A percentile compares a stretch with the other conserved stretches of the same genome.
phyloP scores from a whole-genome alignment of 1,139 yeast genomes.

The Suhomyces bribrorum region DNA sequence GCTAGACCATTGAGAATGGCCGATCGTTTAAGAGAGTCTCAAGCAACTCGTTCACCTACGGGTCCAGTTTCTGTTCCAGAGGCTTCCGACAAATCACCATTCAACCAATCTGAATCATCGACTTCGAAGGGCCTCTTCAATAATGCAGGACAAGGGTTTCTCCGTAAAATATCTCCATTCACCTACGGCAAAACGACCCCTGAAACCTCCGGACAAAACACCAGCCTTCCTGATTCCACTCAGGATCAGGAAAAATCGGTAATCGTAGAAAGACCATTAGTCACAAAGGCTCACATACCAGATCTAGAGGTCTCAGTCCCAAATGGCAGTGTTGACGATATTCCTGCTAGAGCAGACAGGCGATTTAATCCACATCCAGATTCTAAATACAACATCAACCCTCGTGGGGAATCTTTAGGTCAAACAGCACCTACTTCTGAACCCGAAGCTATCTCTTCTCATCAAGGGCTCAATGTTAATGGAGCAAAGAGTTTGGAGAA shows the following conservation, averaged over 20 bases:
- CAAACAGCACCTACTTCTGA: background rate
- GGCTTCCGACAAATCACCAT: slow-evolving; percentile 2
- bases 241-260: background rate
- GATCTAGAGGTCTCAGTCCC: background rate
- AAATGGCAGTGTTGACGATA: background rate
- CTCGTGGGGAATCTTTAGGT: background rate
- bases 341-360: background rate
- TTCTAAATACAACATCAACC: background rate
- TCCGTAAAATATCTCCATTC: slow-evolving; percentile 19
- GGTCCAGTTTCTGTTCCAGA: slow-evolving; percentile 1
- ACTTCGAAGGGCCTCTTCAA: slow-evolving; percentile 7
- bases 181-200: slow-evolving; percentile 7
- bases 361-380: background rate
- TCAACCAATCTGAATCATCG: background rate
- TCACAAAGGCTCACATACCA: background rate
- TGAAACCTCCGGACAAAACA: background rate
- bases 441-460: background rate
- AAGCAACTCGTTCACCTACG: background rate
- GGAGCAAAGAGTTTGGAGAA: background rate
- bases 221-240: too few species aligned
- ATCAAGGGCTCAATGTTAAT: background rate
- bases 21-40: slow-evolving; percentile 36
- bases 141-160: slow-evolving; percentile 13
- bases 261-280: background rate
- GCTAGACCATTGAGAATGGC: slow-evolving; percentile 65